Percentiles rank a stretch among this genome's conserved stretches.
These are phyloP conservation scores for Candida awuae DNA, from an alignment of 805 yeast species.

Conservation along the genomic window DNA sequence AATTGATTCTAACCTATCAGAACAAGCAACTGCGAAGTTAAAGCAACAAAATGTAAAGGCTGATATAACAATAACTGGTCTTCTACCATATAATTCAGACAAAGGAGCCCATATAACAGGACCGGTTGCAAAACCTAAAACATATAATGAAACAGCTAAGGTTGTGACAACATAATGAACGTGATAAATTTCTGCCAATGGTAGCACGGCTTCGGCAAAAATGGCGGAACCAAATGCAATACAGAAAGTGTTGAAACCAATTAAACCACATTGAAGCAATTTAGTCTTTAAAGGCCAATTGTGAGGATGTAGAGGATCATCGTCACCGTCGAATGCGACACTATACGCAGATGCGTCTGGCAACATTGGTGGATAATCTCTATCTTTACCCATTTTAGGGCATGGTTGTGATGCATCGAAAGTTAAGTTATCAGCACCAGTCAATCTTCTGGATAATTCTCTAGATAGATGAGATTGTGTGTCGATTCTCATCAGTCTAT, in stretches of 20 bases:
- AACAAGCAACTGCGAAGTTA: slow-evolving; percentile 69
- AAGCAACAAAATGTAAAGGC: slow-evolving; percentile 50
- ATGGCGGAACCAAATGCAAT: slow-evolving; percentile 79
- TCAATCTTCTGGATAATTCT: slow-evolving; percentile 34
- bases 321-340: slow-evolving; percentile 69
- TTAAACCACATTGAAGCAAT: slow-evolving; percentile 33
- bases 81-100: slow-evolving; percentile 72
- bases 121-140: slow-evolving; percentile 90
- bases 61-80: slow-evolving; percentile 49
- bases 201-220: slow-evolving; percentile 54
- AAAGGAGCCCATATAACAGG: slow-evolving; percentile 88
- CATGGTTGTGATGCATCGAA: slow-evolving; percentile 31
- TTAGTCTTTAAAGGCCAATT: slow-evolving; percentile 58
- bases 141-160: slow-evolving; percentile 71
- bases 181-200: slow-evolving; percentile 42
- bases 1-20: slow-evolving; percentile 69
- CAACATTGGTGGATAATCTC: slow-evolving; percentile 54
- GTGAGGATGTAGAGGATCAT: slow-evolving; percentile 74
- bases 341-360: slow-evolving; percentile 49
- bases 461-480: slow-evolving; percentile 16
- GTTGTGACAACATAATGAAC: slow-evolving; percentile 65
- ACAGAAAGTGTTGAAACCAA: slow-evolving; percentile 42
- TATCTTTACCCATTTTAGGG: slow-evolving; percentile 60
- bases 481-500: slow-evolving; percentile 12
- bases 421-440: slow-evolving; percentile 31